Base-by-base conservation (phyloP, 1,284 basidiomycete species). In the Leccinum fallax region DNA sequence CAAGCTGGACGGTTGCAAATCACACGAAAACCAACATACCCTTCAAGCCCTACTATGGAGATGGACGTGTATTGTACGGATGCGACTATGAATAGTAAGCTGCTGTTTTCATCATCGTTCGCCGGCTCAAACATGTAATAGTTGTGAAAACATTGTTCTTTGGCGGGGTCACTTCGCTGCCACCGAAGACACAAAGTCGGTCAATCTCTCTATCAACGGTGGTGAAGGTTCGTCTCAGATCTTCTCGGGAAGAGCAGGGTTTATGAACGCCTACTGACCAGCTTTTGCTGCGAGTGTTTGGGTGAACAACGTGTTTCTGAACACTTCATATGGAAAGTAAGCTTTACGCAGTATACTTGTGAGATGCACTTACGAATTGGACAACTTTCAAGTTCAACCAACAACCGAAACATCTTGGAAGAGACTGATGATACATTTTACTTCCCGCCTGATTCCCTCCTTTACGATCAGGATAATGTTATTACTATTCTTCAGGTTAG, bases 31-130 rank as follows among this genome's bases (percentile, higher is more conserved):
- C 92, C 21, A 90, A 88, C 66, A 86, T 88, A 63, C 89, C 88
- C 0, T 79, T 79, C 59, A 85, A 86, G 64, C 85, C 85, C 11
- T 76, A 83, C 59, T 92, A 89, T 67, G 92, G 92, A 2, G 89
- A 91, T 66, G 88, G 87, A 3, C 77, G 88, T 49, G 78, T 92
- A 16, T 73, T 93, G 19, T 92, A 92, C 74, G 90, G 89, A 1
- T 93, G 90, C 69, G 91, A 93, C 71, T 93, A 93, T 74, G 88
- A 85, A 54, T 93, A 88, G 91, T 92, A 63, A 74, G 87, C 48
- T 8, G 11, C 51, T 53, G 21, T 64, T 28, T 51, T 13, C 60
- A 13, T 34, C 24, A 7, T 51, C 10, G 5, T 13, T 16, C 53
- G 16, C 26, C 26, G 2, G 40, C 59, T 59, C 32, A 63, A 53